phyloP scores from a whole-genome alignment of 2,329 filamentous ascomycete genomes.

The Colletotrichum gigasporum region DNA sequence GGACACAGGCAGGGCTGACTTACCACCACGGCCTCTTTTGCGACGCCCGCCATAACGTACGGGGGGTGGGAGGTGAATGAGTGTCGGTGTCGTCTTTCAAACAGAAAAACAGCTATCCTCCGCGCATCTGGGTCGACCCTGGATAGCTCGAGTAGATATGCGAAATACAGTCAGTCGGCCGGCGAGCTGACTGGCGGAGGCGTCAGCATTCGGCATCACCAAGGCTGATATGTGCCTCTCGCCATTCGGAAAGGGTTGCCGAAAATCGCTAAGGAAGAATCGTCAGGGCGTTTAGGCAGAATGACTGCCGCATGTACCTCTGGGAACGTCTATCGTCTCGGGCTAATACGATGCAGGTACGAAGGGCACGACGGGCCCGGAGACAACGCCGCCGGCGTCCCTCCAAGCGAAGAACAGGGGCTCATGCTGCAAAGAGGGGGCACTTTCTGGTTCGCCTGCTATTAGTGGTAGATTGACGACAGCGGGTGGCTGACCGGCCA shows the following conservation, averaged over 20 bases:
- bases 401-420: not conserved
- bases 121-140: not conserved
- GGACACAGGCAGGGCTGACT: not conserved
- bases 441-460: too few relatives aligned
- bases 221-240: not conserved
- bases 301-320: not conserved
- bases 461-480: not conserved
- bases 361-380: not conserved
- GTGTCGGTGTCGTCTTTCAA: not conserved
- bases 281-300: not conserved
- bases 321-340: not conserved
- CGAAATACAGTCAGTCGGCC: too few relatives aligned
- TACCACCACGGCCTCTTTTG: constrained; percentile 30
- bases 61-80: not conserved
- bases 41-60: constrained; percentile 18
- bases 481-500: not conserved
- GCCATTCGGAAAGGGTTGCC: not conserved
- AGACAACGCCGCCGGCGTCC: too few relatives aligned
- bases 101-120: not conserved
- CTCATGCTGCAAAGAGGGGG: not conserved
- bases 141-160: not conserved
- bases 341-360: not conserved
- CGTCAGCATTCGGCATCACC: too few relatives aligned
- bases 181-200: too few relatives aligned
- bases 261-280: not conserved